phyloP scores from a whole-genome alignment of 2,329 filamentous ascomycete species.

The Penicillium sp. region DNA sequence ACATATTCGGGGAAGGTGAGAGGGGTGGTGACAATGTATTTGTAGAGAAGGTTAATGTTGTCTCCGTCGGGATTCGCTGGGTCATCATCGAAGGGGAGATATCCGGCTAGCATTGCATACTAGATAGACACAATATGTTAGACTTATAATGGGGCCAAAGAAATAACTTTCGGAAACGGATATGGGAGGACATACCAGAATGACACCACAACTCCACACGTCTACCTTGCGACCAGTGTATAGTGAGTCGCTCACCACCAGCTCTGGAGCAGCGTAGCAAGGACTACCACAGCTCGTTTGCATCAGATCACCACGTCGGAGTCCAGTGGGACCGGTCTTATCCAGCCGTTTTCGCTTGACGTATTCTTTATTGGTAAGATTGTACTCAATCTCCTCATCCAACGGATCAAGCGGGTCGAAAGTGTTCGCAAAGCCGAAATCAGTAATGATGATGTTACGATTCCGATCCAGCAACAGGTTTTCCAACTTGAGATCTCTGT shows the following conservation, averaged over 20 bases:
- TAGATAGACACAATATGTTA: slow-evolving; percentile 43
- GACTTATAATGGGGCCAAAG: not conserved
- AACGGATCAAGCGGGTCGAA: slow-evolving; percentile 90
- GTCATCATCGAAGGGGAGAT: slow-evolving; percentile 96
- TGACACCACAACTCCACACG: slow-evolving; percentile 99
- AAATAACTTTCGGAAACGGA: not conserved
- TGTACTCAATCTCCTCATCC: slow-evolving; percentile 85
- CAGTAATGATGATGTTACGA: slow-evolving; percentile 98
- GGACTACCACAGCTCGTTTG: slow-evolving; percentile 98
- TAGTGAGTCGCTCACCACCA: slow-evolving; percentile 95
- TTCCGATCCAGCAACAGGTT: slow-evolving; percentile 94
- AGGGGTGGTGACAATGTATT: slow-evolving; percentile 97
- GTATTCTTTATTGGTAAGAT: slow-evolving; percentile 82
- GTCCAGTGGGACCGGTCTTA: slow-evolving; percentile 72
- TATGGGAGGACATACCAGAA: slow-evolving; percentile 70
- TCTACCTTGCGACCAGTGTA: slow-evolving; percentile 98
- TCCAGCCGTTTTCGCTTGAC: slow-evolving; percentile 87
- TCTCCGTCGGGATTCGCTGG: slow-evolving; percentile 97
- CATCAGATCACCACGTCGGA: slow-evolving; percentile 91
- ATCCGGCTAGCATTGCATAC: slow-evolving; percentile 99
- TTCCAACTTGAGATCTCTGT: slow-evolving; percentile 94
- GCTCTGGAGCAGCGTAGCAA: slow-evolving; percentile 94
- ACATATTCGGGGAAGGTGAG: slow-evolving; percentile 99
- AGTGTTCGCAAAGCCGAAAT: slow-evolving; percentile 98
- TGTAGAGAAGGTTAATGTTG: slow-evolving; percentile 98